phyloP scores from a whole-genome alignment of 768 basidiomycete genomes.

The Lactarius hengduanensis region DNA sequence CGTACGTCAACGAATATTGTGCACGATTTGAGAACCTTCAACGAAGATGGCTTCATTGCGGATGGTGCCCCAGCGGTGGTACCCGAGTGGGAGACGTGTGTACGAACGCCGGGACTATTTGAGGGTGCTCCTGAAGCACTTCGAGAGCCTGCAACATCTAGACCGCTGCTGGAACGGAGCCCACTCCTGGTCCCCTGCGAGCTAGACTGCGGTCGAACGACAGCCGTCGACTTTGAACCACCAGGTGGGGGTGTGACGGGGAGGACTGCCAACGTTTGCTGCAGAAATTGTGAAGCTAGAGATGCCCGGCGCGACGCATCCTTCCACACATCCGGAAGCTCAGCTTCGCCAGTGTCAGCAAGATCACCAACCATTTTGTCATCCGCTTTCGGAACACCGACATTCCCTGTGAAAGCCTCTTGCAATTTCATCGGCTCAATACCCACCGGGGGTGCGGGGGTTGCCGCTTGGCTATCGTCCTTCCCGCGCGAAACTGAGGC shows the following conservation, averaged over 20 bases:
- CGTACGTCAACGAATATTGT: conserved; percentile 82
- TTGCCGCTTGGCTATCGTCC: background rate
- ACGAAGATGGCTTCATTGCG: conserved; percentile 27
- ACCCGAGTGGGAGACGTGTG: conserved; percentile 29
- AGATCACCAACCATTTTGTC: conserved; percentile 8
- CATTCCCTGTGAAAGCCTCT: conserved; percentile 20
- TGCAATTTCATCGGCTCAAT: conserved; percentile 18
- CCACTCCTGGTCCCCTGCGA: conserved; percentile 22
- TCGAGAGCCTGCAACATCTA: conserved; percentile 29
- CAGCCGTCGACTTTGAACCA: conserved; percentile 28
- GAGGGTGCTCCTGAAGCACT: conserved; percentile 39
- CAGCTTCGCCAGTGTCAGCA: conserved; percentile 19
- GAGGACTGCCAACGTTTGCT: conserved; percentile 57
- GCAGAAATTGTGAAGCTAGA: conserved; percentile 57
- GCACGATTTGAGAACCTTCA: conserved; percentile 68
- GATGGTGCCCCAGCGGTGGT: conserved; percentile 36
- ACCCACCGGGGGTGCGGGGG: background rate
- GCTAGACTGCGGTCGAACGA: conserved; percentile 25
- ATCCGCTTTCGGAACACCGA: background rate
- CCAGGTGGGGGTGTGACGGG: conserved; percentile 41
- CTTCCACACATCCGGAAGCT: conserved; percentile 33
- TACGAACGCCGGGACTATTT: conserved; percentile 30
- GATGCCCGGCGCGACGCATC: conserved; percentile 55
- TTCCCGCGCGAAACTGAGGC: conserved; percentile 3
- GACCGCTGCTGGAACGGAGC: conserved; percentile 21